phyloP scores from a whole-genome alignment of 495 filamentous ascomycete species.

The Saxispiralis lemnorum region DNA sequence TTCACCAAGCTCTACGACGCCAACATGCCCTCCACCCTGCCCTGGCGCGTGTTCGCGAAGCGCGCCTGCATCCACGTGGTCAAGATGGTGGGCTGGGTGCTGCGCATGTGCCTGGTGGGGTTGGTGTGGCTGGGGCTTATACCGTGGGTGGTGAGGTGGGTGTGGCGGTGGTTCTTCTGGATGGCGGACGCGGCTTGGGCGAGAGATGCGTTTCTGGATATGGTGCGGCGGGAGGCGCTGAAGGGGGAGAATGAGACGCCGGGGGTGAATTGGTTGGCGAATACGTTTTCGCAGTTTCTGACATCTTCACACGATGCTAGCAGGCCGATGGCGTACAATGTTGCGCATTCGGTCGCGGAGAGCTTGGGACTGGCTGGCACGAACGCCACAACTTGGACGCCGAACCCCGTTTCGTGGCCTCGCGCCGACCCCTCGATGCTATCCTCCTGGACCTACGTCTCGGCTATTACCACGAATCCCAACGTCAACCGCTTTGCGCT shows the following conservation, averaged over 20 bases:
- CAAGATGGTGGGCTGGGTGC: slow-evolving; percentile 54
- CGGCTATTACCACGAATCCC: slow-evolving; percentile 51
- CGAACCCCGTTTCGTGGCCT: neutral
- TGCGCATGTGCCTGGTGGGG: slow-evolving; percentile 57
- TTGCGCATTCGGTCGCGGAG: neutral
- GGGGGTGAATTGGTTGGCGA: too few relatives aligned
- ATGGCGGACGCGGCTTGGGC: slow-evolving; percentile 80
- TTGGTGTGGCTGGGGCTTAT: slow-evolving; percentile 79
- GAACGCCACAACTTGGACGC: neutral
- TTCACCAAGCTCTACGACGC: slow-evolving; percentile 96
- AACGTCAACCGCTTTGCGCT: slow-evolving; percentile 66
- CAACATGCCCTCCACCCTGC: slow-evolving; percentile 72
- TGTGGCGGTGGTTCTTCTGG: slow-evolving; percentile 91
- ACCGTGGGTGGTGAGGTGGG: slow-evolving; percentile 75
- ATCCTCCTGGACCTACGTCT: slow-evolving; percentile 55
- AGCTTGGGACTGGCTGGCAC: neutral
- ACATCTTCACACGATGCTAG: neutral
- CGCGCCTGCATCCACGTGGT: slow-evolving; percentile 55
- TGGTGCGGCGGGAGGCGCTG: neutral
- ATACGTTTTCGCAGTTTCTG: too few relatives aligned
- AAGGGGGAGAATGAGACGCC: neutral
- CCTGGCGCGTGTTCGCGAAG: slow-evolving; percentile 57
- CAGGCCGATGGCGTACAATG: slow-evolving; percentile 1
- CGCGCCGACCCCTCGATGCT: slow-evolving; percentile 33
- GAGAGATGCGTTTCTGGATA: slow-evolving; percentile 6